Evolutionary conservation across 2,329 filamentous ascomycete species (phyloP).

Genomic region (Diplocarpon rosae): DNA sequence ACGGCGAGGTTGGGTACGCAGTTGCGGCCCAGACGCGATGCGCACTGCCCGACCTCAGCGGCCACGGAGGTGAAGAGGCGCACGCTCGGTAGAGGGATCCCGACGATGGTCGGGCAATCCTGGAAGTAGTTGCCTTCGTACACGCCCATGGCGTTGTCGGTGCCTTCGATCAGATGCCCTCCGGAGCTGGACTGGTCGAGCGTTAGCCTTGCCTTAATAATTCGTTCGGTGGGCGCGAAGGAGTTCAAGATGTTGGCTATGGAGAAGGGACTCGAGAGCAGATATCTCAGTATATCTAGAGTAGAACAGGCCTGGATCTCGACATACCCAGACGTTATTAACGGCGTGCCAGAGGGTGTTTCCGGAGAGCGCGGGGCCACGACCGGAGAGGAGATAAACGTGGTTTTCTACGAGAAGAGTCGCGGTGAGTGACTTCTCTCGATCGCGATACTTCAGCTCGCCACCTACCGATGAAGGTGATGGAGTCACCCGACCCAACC

Average conservation of each 20-base stretch:
- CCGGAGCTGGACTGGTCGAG: conserved; percentile 22
- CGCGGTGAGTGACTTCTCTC: no score
- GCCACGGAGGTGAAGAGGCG: conserved; percentile 14
- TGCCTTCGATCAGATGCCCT: conserved; percentile 35
- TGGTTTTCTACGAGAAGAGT: conserved; percentile 31
- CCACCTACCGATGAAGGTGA: conserved; percentile 22
- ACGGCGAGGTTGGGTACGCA: conserved; percentile 15
- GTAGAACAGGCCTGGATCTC: no score
- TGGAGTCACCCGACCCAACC: conserved; percentile 29
- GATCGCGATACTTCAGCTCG: no score
- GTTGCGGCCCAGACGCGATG: conserved; percentile 8
- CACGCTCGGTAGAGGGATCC: conserved; percentile 24
- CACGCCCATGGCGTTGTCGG: conserved; percentile 24
- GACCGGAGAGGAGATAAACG: conserved; percentile 34
- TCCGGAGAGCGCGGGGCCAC: conserved; percentile 32
- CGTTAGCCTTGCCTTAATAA: background rate
- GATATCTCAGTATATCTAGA: no score
- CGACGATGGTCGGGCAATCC: conserved; percentile 21
- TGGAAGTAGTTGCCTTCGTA: conserved; percentile 37
- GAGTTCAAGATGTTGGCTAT: no score
- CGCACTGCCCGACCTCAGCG: conserved; percentile 10
- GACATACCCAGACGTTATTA: conserved; percentile 31
- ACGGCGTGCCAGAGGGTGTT: conserved; percentile 31
- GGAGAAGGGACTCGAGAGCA: no score
- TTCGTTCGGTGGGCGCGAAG: no score